phyloP scores from a whole-genome alignment of 1,284 basidiomycete species.

The Cryptococcus deneoformans region DNA sequence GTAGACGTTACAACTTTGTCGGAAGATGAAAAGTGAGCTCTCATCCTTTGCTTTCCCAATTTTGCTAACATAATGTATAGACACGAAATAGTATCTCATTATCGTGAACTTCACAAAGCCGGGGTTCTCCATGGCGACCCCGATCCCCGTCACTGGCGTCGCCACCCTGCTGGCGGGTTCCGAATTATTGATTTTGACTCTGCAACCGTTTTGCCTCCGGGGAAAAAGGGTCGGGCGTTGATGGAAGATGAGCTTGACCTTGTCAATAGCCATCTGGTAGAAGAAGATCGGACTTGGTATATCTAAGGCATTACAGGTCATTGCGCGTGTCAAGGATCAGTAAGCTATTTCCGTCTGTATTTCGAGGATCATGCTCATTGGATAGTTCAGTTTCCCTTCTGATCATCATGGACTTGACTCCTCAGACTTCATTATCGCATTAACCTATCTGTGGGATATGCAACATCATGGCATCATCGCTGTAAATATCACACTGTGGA shows the following conservation, averaged over 20 bases:
- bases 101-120: not conserved
- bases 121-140: not conserved
- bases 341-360: no score
- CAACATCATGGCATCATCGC: no score
- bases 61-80: not conserved
- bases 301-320: not conserved
- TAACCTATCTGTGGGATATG: no score
- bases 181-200: slow-evolving; percentile 1
- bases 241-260: not conserved
- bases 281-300: not conserved
- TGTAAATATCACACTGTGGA: no score
- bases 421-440: no score
- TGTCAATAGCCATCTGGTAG: not conserved
- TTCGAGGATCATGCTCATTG: no score
- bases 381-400: no score
- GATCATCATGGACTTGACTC: no score
- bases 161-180: not conserved
- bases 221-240: not conserved
- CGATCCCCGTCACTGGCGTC: not conserved
- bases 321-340: no score
- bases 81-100: not conserved
- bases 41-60: not conserved
- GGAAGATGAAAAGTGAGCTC: not conserved
- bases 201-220: not conserved
- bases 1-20: not conserved